These are phyloP conservation scores for Camillea tinctor DNA, from an alignment of 2,329 filamentous ascomycete species.

Conservation along the genomic window DNA sequence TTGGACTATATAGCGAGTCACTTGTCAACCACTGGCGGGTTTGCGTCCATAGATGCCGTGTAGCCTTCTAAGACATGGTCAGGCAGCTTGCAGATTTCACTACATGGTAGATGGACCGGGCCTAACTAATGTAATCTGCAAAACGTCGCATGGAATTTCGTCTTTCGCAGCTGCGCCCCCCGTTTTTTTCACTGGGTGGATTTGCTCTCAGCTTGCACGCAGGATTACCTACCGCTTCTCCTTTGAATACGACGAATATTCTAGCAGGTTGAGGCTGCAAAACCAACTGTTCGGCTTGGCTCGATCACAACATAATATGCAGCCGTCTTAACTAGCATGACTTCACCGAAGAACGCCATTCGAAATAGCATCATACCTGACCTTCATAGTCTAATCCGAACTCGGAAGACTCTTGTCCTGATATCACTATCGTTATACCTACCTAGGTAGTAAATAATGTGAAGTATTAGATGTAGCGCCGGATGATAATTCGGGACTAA, in stretches of 20 bases:
- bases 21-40: neutral
- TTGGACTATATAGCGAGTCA: constrained; percentile 5
- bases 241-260: neutral
- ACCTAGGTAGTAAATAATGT: neutral
- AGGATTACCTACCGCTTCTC: neutral
- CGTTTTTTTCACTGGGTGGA: neutral
- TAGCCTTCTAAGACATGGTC: constrained; percentile 1
- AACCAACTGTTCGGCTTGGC: neutral
- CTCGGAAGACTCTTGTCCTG: neutral
- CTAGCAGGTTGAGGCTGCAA: neutral
- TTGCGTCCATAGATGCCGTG: neutral
- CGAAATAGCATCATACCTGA: neutral
- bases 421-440: neutral
- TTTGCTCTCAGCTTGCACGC: neutral
- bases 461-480: neutral
- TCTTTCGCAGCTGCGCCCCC: neutral
- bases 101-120: neutral
- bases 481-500: neutral
- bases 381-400: neutral
- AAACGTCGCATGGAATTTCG: neutral
- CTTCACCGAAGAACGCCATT: neutral
- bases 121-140: neutral
- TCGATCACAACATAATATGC: neutral
- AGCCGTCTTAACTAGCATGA: neutral
- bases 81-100: neutral